Evolutionary conservation across 305 asterid genomes (phyloP).

Genomic region (Salvia sclarea): DNA sequence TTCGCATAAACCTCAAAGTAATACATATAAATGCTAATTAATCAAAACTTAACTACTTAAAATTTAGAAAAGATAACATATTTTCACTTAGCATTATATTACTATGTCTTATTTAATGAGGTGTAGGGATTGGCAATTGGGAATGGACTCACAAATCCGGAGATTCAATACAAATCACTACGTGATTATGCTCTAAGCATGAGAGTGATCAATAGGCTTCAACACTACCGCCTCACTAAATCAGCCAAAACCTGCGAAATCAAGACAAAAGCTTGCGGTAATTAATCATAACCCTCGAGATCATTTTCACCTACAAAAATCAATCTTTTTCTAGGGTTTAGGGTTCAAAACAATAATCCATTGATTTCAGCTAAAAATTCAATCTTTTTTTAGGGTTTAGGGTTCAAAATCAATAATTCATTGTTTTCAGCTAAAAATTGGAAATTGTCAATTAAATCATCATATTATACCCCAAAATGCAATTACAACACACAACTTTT

Average conservation of each 20-base stretch:
- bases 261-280: slow-evolving; percentile 45
- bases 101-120: slow-evolving; percentile 18
- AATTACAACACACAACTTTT: too few relatives aligned
- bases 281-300: too few relatives aligned
- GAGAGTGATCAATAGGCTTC: slow-evolving; percentile 41
- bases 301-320: too few relatives aligned
- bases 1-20: slow-evolving; percentile 51
- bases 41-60: neutral
- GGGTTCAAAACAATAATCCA: too few relatives aligned
- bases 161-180: slow-evolving; percentile 59
- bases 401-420: too few relatives aligned
- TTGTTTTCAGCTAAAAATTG: too few relatives aligned
- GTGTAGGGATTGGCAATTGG: slow-evolving; percentile 71
- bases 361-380: neutral
- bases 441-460: too few relatives aligned
- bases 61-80: neutral
- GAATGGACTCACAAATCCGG: slow-evolving; percentile 74
- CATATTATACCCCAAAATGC: too few relatives aligned
- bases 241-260: slow-evolving; percentile 31
- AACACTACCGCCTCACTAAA: slow-evolving; percentile 23
- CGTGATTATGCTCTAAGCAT: slow-evolving; percentile 64
- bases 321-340: too few relatives aligned
- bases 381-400: neutral
- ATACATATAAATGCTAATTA: neutral
- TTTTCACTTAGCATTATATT: neutral